A percentile compares a stretch with the other conserved stretches of the same genome.
Evolutionary conservation across 1,284 basidiomycete species (phyloP).

Genomic region (Naganishia albida): DNA sequence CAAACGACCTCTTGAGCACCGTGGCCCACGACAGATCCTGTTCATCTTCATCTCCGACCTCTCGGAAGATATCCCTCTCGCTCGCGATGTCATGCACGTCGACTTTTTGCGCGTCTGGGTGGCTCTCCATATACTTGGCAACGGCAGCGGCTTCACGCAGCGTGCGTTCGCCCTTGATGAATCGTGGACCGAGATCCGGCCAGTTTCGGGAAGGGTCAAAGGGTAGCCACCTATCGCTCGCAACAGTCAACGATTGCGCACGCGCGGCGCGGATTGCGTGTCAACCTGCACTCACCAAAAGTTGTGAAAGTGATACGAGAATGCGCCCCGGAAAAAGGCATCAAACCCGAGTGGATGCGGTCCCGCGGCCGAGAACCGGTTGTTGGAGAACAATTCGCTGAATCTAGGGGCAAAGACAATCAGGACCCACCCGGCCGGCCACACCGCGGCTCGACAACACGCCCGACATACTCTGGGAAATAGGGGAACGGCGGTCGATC

Average conservation of each 20-base stretch:
- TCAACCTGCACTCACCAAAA: slow-evolving; percentile 62
- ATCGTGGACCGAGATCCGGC: slow-evolving; percentile 82
- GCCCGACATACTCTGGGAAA: slow-evolving; percentile 71
- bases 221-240: slow-evolving; percentile 77
- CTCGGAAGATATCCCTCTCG: slow-evolving; percentile 38
- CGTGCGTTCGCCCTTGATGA: slow-evolving; percentile 70
- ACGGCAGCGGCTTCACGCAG: slow-evolving; percentile 50
- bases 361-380: slow-evolving; percentile 65
- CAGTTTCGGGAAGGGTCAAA: slow-evolving; percentile 85
- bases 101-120: slow-evolving; percentile 35
- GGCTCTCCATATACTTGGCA: slow-evolving; percentile 36
- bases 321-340: slow-evolving; percentile 82
- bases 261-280: not conserved
- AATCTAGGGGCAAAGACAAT: slow-evolving; percentile 58
- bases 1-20: slow-evolving; percentile 87
- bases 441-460: too few relatives aligned
- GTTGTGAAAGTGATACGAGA: slow-evolving; percentile 84
- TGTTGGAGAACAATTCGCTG: slow-evolving; percentile 77
- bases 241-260: not conserved
- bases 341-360: slow-evolving; percentile 76
- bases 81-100: slow-evolving; percentile 37
- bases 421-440: too few relatives aligned
- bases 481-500: slow-evolving; percentile 81
- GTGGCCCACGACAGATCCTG: slow-evolving; percentile 85
- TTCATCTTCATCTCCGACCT: slow-evolving; percentile 53